Base-by-base conservation (phyloP, 768 basidiomycete species). In the Suillus placidus region DNA sequence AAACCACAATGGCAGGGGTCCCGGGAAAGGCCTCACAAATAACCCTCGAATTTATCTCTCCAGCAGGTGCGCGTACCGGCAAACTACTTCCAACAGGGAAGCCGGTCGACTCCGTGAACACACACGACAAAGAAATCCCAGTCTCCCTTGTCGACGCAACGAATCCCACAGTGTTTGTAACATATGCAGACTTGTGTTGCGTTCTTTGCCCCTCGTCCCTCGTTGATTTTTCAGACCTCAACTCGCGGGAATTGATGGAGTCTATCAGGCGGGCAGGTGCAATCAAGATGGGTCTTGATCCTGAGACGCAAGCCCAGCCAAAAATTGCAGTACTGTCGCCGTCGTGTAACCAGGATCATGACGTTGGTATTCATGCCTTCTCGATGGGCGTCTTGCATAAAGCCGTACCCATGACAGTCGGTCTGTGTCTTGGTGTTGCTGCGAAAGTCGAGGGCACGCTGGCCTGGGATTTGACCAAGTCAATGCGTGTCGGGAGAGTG, bases 301-400 rank as follows among this genome's bases (percentile, higher is more conserved):
- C 88, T 1, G 64, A 74, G 6, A 83, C 84, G 1, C 84, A 88
- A 70, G 89, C 88, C 0, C 89, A 91, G 70, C 90, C 90, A 1
- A 92, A 91, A 72, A 86, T 92, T 63, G 87, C 88, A 6, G 76
- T 89, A 26, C 79, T 91, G 49, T 78, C 79, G 61, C 69, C 76
- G 60, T 84, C 78, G 13, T 10, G 65, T 63, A 10, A 65, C 66
- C 23, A 72, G 63, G 58, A 76, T 74, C 52, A 61, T 54, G 14
- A 73, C 73, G 80, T 91, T 58, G 77, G 79, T 30, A 78, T 88
- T 14, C 82, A 87, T 63, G 86, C 90, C 8, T 79, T 88, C 35
- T 89, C 89, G 0, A 90, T 92, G 90, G 89, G 89, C 1, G 84
- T 88, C 4, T 76, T 88, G 18, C 88, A 91, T 73, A 86, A 86